Evolutionary conservation across 768 basidiomycete species (phyloP), one percentile per base, ranked within the genome.

Genomic region (Mycena leptocephala): DNA sequence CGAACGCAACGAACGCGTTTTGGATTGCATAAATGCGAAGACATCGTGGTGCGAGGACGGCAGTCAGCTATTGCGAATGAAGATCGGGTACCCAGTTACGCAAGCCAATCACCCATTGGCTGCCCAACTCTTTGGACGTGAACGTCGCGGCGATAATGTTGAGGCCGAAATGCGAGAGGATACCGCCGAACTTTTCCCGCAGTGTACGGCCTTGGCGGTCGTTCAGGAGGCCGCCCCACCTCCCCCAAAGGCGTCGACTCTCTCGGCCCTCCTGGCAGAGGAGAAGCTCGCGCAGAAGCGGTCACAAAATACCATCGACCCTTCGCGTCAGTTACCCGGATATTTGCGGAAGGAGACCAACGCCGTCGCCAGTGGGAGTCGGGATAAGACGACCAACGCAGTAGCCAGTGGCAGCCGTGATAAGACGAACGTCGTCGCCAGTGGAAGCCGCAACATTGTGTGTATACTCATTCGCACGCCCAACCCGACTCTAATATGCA

Each of bases 251-350:
- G 37, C 33, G 2, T n/a, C 41, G n/a, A 66, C 7, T 35, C 53
- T 78, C 1, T 24, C 35, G 24, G 63, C 56, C 9, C 61, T 67
- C 37, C 48, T 77, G 1, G 76, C 37, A 10, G 70, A 69, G 55
- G 77, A 77, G 13, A 55, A 69, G 41, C 18, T 26, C 10, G 13
- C 28, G 24, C 62, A 67, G 46, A 61, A 46, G 20, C 74, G 59
- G 43, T 28, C 37, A 8, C 26, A 35, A 7, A 51, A 61, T 24
- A 74, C 37, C n/a, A 32, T 51, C 20, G 77, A 78, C 37, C 77
- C 77, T 39, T 78, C 77, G 18, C 70, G 77, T n/a, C 77, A 78
- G 62, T 51, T 78, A 33, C 77, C 74, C 10, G 32, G 9, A 2
- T 75, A 75, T 68, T 32, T 74, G 39, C 72, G 64, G 64, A 71